Base-by-base conservation (phyloP, 345 rosid genomes). In the Boechera divaricarpa region DNA sequence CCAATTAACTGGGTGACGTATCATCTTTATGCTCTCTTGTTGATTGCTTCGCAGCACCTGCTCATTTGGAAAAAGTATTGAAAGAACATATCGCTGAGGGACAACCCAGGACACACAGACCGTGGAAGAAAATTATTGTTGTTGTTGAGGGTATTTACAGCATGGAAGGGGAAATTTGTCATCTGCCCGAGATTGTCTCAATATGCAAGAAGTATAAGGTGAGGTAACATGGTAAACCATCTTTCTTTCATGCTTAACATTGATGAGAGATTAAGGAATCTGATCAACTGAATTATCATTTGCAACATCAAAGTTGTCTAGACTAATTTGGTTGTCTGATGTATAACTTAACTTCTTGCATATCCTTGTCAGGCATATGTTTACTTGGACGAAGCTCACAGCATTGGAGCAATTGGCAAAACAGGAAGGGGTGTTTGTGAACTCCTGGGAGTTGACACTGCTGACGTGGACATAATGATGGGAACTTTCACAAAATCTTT, bases 401-500 rank as follows among this genome's bases (percentile, higher is more conserved):
- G 99, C 80, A 92, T 95, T 77, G 97, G 99, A 71, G 99, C 99
- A 28, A 89, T 95, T 56, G 99, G 98, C 1, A 89, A 89, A 81
- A 84, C 97, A 21, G 98, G 98, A 62, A 87, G 92, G 74, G 99
- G 99, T 33, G 96, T 95, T 69, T 95, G 99, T 76, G 99, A 92
- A 77, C 97, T 92, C 60, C 83, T 95, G 53, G 98, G 97, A 55
- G 98, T 95, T 42, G 91, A 92, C 73, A 81, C 99, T 45, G 88
- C 90, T 66, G 97, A 92, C 76, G 91, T 95, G 71, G 99, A 95
- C 82, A 42, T 95, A 67, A 95, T 95, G 99, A 95, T 95, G 99
- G 98, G 99, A 88, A 95, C 97, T 79, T 95, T 95, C 81, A 85
- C 98, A 1, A 95, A 95, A 80, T 92, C 99, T n/a, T 95, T 95